Percentiles rank a stretch among this genome's conserved stretches.
phyloP scores from a whole-genome alignment of 2,329 filamentous ascomycete genomes.

The Aspergillus texensis region DNA sequence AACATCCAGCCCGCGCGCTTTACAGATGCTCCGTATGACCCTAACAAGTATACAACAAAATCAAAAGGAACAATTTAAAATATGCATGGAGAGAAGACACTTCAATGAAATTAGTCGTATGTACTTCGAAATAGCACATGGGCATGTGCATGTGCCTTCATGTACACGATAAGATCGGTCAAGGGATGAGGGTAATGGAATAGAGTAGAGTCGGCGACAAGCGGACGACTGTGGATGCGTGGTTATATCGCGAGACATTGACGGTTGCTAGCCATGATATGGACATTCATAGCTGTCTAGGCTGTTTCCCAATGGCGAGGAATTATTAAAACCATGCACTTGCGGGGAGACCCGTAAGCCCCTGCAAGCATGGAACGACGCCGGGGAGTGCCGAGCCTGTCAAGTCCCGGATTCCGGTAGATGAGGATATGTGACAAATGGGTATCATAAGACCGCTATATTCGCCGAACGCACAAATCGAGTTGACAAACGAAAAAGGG shows the following conservation, averaged over 20 bases:
- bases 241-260: not conserved
- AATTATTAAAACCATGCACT: not conserved
- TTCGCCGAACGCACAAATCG: conserved; percentile 34
- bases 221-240: not conserved
- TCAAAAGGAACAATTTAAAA: conserved; percentile 6
- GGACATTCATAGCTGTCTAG: not conserved
- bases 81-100: conserved; percentile 7
- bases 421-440: conserved; percentile 36
- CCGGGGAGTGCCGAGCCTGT: not conserved
- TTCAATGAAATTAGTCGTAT: conserved; percentile 16
- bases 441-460: conserved; percentile 44
- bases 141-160: conserved; percentile 10
- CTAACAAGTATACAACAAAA: conserved; percentile 12
- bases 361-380: not conserved
- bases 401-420: conserved; percentile 6
- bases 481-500: conserved; percentile 25
- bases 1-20: conserved; percentile 9
- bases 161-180: conserved; percentile 13
- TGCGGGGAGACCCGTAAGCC: not conserved
- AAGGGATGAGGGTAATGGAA: not conserved
- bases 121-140: conserved; percentile 18
- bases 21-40: conserved; percentile 12
- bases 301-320: not conserved
- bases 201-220: not conserved
- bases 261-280: not conserved